Percentiles rank a stretch among this genome's conserved stretches.
These are phyloP conservation scores for Saccharum officinarum DNA, from an alignment of 176 grass and related monocot genomes.

Conservation along the genomic window DNA sequence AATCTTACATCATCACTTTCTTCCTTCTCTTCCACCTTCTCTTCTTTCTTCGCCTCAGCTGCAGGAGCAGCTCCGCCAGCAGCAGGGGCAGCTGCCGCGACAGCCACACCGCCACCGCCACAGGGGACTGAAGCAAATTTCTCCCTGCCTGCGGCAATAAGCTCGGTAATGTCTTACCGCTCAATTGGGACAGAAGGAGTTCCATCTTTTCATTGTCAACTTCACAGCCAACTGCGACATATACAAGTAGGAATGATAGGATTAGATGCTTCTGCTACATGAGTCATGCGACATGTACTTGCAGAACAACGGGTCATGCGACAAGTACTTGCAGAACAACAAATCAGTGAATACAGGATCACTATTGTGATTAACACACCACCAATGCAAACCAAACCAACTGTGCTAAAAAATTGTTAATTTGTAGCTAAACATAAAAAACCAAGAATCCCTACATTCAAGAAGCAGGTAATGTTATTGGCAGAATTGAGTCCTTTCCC, in stretches of 20 bases:
- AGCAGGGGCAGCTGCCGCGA: slow-evolving; percentile 30
- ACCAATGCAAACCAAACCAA: neutral
- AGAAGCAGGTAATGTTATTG: neutral
- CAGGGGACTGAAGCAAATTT: slow-evolving; percentile 62
- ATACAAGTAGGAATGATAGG: neutral
- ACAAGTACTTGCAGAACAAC: neutral
- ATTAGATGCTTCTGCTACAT: neutral
- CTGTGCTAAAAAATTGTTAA: neutral
- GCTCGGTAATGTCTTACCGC: slow-evolving; percentile 61
- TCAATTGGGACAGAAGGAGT: slow-evolving; percentile 43
- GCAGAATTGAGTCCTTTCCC: neutral
- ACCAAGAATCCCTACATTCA: neutral
- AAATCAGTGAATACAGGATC: neutral
- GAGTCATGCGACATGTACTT: neutral
- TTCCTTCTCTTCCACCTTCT: slow-evolving; percentile 68
- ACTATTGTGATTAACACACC: neutral
- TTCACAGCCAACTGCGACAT: slow-evolving; percentile 54
- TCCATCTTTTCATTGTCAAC: slow-evolving; percentile 49
- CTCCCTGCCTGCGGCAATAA: slow-evolving; percentile 59
- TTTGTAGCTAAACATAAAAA: neutral
- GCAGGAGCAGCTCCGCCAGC: slow-evolving; percentile 38
- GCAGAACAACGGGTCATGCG: too few relatives aligned
- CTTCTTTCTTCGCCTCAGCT: slow-evolving; percentile 63
- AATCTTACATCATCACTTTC: slow-evolving; percentile 61
- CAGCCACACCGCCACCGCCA: slow-evolving; percentile 28